Percentiles rank a stretch among this genome's conserved stretches.
phyloP scores from a whole-genome alignment of 208 protist genomes.

The Angomonas deanei region DNA sequence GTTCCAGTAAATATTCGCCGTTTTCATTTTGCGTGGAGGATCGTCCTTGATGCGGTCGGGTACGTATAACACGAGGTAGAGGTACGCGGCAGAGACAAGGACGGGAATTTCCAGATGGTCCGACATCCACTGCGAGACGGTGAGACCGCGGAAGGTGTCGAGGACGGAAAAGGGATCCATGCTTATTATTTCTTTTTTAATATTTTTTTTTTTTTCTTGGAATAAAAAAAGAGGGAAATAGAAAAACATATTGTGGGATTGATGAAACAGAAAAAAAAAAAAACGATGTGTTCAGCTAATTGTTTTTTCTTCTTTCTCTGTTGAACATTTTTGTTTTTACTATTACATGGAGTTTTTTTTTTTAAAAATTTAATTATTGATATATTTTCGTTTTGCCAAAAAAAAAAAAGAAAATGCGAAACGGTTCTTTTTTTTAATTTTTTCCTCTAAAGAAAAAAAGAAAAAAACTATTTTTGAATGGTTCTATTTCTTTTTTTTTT shows the following conservation, averaged over 20 bases:
- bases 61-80: background rate
- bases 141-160: background rate
- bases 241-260: background rate
- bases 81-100: slow-evolving; percentile 6
- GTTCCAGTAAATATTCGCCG: slow-evolving; percentile 78
- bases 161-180: background rate
- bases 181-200: background rate
- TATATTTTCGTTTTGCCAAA: background rate
- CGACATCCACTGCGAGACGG: background rate
- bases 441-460: too few species aligned
- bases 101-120: slow-evolving; percentile 45
- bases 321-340: slow-evolving; percentile 1
- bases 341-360: background rate
- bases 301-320: slow-evolving; percentile 5
- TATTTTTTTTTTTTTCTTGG: background rate
- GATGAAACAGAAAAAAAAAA: background rate
- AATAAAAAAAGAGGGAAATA: background rate
- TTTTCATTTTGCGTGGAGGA: slow-evolving; percentile 1
- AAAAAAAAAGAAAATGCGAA: background rate
- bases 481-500: background rate
- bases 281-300: too few species aligned
- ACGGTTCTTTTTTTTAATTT: slow-evolving; percentile 1
- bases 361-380: background rate
- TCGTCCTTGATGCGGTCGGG: slow-evolving; percentile 1
- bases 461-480: too few species aligned